Base-by-base conservation (phyloP, 257 asterid genomes). In the Oldenlandia corymbosa region DNA sequence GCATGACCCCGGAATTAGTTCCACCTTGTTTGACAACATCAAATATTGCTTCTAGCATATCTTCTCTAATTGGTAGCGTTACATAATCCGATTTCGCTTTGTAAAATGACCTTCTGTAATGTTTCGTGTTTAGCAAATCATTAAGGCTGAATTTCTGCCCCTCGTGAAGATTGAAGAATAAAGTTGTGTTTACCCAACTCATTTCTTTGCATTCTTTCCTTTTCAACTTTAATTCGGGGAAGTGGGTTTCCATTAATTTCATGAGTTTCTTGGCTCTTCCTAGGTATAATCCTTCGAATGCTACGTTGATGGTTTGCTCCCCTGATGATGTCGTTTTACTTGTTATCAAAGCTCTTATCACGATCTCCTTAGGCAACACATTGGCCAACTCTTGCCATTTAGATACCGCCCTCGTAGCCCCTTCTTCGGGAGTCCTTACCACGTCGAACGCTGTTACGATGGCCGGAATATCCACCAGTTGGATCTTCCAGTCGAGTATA, bases 81-180 rank as follows among this genome's bases (percentile, higher is more conserved):
- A 68, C 81, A 39, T 70, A 82, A 66, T 85, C 93, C 0, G 84
- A 82, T 50, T 83, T 82, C 0, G 72, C 81, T 62, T 85, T 85
- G 71, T 77, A 83, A 39, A 30, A 63, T 74, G 77, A 77, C 62
- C 50, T 60, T 62, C 64, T 63, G 13, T 50, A 37, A 8, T 36
- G 64, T 21, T 59, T 10, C 47, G 50, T 37, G n/a, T 59, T 20
- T 14, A 36, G 8, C 47, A 59, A 59, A 10, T 59, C 64, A 13
- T 36, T 34, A 5, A 20, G 14, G 17, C 3, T 26, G 28, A 27
- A 56, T 21, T 59, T 7, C 2, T 9, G 8, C 5, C n/a, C 27
- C 49, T 59, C 45, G 30, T 24, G 24, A 12, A n/a, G 18, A 27
- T 59, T 13, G 13, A 42, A 41, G 24, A 39, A 60, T 60, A 60